These are phyloP conservation scores for Glomus cerebriforme DNA, from an alignment of 192 early-diverging fungal species.

Conservation along the genomic window DNA sequence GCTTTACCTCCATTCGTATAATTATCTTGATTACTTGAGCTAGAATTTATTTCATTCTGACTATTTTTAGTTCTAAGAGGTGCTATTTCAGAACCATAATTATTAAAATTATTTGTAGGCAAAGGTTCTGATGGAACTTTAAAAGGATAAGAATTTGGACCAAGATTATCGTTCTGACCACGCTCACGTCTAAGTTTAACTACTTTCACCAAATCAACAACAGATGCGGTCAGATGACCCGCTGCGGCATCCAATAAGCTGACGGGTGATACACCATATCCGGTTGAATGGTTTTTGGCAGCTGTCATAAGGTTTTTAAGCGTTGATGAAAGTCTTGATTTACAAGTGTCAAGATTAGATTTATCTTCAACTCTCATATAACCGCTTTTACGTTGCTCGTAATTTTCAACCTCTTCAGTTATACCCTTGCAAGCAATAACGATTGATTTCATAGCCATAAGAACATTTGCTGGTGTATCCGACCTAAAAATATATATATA, in stretches of 20 bases:
- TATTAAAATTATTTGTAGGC: not conserved
- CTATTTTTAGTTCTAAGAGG: not conserved
- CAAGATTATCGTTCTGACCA: not conserved
- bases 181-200: conserved; percentile 38
- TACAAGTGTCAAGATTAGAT: conserved; percentile 54
- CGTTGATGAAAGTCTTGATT: conserved; percentile 62
- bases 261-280: conserved; percentile 55
- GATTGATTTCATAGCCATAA: conserved; percentile 84
- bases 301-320: conserved; percentile 71
- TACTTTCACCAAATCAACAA: conserved; percentile 76
- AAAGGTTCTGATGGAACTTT: not conserved
- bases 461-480: conserved; percentile 67
- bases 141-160: not conserved
- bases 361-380: conserved; percentile 52
- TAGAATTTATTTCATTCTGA: not conserved
- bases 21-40: no score
- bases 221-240: conserved; percentile 72
- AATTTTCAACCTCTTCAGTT: conserved; percentile 77
- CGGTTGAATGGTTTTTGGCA: conserved; percentile 77
- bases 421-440: conserved; percentile 83
- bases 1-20: conserved; percentile 21
- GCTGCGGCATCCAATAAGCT: conserved; percentile 82
- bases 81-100: not conserved
- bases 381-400: conserved; percentile 52
- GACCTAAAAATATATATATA: no score